Percentiles rank a stretch among this genome's conserved stretches.
Evolutionary conservation across 306 rosid genomes (phyloP).

Genomic region (Cicer pinnatifidum): DNA sequence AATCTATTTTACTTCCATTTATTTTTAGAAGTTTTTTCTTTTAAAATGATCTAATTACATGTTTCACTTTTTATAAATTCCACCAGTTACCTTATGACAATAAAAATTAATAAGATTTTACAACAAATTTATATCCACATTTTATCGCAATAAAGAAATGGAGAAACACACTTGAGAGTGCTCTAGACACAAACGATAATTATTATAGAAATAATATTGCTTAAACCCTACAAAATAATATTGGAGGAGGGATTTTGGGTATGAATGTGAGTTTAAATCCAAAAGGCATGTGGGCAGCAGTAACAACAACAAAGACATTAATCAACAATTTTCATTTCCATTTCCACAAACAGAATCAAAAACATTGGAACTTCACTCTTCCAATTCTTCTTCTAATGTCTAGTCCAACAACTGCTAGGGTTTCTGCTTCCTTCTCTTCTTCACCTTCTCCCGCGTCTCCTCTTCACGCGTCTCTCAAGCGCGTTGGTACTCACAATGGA

Average conservation of each 20-base stretch:
- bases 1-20: too few relatives aligned
- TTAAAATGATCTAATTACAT: too few relatives aligned
- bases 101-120: too few relatives aligned
- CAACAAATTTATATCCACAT: too few relatives aligned
- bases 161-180: too few relatives aligned
- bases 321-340: conserved; percentile 21
- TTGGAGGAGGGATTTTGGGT: neutral
- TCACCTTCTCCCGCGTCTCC: conserved; percentile 47
- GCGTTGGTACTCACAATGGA: conserved; percentile 95
- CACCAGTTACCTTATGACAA: too few relatives aligned
- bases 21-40: too few relatives aligned
- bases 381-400: conserved; percentile 40
- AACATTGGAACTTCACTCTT: conserved; percentile 20
- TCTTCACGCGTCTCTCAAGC: conserved; percentile 54
- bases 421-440: conserved; percentile 37
- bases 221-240: conserved; percentile 24
- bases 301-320: conserved; percentile 33
- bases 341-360: neutral
- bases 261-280: neutral
- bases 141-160: too few relatives aligned
- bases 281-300: conserved; percentile 35
- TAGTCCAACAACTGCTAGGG: neutral
- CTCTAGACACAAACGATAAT: too few relatives aligned
- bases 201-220: neutral
- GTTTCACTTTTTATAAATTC: too few relatives aligned